These are phyloP conservation scores for Cunninghamia lanceolata DNA, from an alignment of 75 land plant genomes.

Conservation along the genomic window DNA sequence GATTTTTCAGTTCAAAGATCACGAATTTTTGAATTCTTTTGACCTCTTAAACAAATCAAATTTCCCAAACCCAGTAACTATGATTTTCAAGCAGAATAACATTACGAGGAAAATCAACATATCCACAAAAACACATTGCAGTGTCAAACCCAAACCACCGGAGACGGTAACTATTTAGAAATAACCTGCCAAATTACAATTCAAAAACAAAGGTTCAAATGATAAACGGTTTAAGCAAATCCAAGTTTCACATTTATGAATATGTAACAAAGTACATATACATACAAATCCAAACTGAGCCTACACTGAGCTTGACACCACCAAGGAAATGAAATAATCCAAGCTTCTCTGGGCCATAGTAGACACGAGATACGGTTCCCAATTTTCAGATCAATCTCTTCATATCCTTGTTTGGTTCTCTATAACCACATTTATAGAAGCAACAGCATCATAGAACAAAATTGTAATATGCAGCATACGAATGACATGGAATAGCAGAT, in stretches of 20 bases:
- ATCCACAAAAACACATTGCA: not conserved
- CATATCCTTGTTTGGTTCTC: not conserved
- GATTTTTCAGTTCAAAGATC: too few species aligned
- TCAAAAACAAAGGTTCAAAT: not conserved
- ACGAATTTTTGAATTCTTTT: too few species aligned
- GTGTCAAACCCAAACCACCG: not conserved
- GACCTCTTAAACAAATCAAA: too few species aligned
- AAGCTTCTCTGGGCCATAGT: not conserved
- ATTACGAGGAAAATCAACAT: not conserved
- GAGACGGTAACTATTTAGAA: not conserved
- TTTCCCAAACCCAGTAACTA: too few species aligned
- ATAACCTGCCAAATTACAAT: not conserved
- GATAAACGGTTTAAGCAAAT: not conserved
- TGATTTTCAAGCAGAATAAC: not conserved
- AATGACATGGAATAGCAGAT: too few species aligned
- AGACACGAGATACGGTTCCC: not conserved
- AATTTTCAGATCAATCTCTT: not conserved
- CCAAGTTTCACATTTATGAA: not conserved
- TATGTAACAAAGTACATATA: not conserved
- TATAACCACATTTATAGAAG: not conserved
- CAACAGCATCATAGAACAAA: not conserved
- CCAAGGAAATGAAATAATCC: not conserved
- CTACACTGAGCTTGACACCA: not conserved
- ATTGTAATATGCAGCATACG: too few species aligned
- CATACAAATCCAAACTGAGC: not conserved